Conservation (phyloP, 257 asterid species). For the Solanum peruvianum region DNA sequence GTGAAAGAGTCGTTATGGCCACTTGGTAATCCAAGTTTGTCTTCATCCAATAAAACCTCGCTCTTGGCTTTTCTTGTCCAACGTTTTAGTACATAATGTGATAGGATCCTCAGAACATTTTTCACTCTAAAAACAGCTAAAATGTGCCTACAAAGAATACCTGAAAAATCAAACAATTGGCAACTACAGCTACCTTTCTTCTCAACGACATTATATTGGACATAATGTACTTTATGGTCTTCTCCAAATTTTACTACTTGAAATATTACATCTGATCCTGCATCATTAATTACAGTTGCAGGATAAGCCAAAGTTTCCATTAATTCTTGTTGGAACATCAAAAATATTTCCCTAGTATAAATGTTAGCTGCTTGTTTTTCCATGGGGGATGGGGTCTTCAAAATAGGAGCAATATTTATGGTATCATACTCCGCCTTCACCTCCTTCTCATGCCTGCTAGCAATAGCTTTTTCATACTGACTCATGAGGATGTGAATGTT, state of each 20-base stretch:
- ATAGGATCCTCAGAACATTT: constrained; percentile 79
- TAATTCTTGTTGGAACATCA: constrained; percentile 79
- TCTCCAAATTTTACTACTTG: constrained; percentile 80
- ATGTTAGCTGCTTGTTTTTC: constrained; percentile 86
- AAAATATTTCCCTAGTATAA: constrained; percentile 69
- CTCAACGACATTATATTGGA: constrained; percentile 69
- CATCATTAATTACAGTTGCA: constrained; percentile 65
- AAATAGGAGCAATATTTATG: constrained; percentile 45
- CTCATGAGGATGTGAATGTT: constrained; percentile 63
- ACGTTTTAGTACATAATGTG: constrained; percentile 59
- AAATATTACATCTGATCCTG: constrained; percentile 58
- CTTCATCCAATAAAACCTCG: constrained; percentile 50
- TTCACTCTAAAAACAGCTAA: constrained; percentile 82
- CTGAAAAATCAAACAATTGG: constrained; percentile 82
- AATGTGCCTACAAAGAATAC: constrained; percentile 80
- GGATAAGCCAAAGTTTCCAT: constrained; percentile 69
- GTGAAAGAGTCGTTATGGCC: constrained; percentile 81
- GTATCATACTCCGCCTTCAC: constrained; percentile 86
- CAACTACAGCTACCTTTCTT: constrained; percentile 83
- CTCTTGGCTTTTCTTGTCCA: constrained; percentile 95
- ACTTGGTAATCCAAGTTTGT: constrained; percentile 35
- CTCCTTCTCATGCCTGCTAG: constrained; percentile 93
- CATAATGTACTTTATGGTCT: constrained; percentile 55
- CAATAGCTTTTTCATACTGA: constrained; percentile 79
- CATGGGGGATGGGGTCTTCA: constrained; percentile 94